These are phyloP conservation scores for Acer campestre DNA, from an alignment of 345 rosid genomes.

Conservation along the genomic window DNA sequence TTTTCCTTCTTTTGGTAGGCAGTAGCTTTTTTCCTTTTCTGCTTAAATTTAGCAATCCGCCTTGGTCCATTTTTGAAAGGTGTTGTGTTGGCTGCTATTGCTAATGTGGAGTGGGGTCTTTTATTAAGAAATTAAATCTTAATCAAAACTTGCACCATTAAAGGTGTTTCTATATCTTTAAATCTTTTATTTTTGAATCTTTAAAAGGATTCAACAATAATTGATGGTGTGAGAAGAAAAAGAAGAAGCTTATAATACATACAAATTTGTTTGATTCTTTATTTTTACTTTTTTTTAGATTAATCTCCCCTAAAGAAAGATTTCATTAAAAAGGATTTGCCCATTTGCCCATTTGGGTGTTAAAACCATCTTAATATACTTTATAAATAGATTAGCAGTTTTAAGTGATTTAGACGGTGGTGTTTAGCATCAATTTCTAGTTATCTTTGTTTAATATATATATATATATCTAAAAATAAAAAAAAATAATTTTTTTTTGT, in stretches of 20 bases:
- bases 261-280: too few species aligned
- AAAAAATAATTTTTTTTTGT: too few species aligned
- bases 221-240: neutral
- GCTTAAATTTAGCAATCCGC: constrained; percentile 17
- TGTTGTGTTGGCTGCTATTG: neutral
- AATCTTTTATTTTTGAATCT: neutral
- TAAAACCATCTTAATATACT: too few species aligned
- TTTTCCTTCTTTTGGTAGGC: constrained; percentile 8
- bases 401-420: too few species aligned
- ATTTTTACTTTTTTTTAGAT: too few species aligned
- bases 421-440: neutral
- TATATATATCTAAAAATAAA: too few species aligned
- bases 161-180: neutral
- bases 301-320: too few species aligned
- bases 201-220: neutral
- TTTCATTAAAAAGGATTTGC: too few species aligned
- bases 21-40: neutral
- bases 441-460: too few species aligned
- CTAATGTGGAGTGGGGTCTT: neutral
- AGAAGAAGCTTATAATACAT: too few species aligned
- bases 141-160: neutral
- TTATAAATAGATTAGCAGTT: neutral
- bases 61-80: neutral
- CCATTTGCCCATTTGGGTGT: too few species aligned
- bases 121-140: neutral